Evolutionary conservation across 305 asterid species (phyloP), one percentile per base, ranked within the genome.

Genomic region (Euphrasia arctica): DNA sequence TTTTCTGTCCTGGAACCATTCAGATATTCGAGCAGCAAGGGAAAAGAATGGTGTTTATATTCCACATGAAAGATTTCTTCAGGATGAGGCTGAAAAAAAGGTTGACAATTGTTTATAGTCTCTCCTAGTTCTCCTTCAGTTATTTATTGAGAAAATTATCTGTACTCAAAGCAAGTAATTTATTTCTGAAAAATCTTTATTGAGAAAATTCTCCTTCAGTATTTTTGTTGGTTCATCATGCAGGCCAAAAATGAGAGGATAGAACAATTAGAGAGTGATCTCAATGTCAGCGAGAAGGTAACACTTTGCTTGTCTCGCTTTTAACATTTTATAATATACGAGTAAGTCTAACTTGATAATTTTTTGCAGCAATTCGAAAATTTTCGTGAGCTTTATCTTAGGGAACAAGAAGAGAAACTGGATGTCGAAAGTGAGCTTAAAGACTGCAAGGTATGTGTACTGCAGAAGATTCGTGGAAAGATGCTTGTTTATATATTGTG

Each of bases 11-110:
- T 62, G 52, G 39, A 52, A 68, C 49, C 28, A 45, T 77, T 64
- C 77, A 89, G 97, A 89, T 79, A 82, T 89, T 79, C 85, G 83
- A 72, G 97, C 95, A 34, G 97, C 97, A 27, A 89, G 97, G 77
- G 95, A 89, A 76, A 87, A 82, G 73, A 87, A 85, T 70, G 97
- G 97, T 63, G 86, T 89, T 32, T 89, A 89, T 62, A 82, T 89
- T 79, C 88, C 95, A 31, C 89, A 83, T 63, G 95, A 89, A 78
- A 87, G 95, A 73, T 89, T 85, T 70, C 63, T 71, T 60, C 91
- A 77, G 82, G 95, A 87, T 73, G 95, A 89, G 80, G 86, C 83
- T 57, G 94, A 87, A 66, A 85, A 83, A 79, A 89, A 89, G 94
- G 97, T 89, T 60, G 51, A 47, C 39, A 36, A 57, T 59, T 60